A percentile compares a stretch with the other conserved stretches of the same genome.
phyloP scores from a whole-genome alignment of 306 rosid species.

The Chamaecrista fasciculata region DNA sequence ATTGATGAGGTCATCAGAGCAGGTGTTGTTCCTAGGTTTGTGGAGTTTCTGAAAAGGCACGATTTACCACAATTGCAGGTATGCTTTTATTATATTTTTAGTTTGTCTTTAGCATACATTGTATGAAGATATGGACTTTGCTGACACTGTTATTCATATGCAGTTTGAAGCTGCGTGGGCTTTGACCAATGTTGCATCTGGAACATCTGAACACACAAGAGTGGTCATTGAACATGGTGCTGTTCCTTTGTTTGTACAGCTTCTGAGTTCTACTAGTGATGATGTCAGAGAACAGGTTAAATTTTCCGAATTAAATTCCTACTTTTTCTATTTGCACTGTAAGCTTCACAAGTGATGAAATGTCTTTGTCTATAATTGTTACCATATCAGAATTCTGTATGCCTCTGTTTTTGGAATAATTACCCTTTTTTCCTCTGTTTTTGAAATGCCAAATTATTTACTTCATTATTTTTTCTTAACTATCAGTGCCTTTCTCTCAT shows the following conservation, averaged over 20 bases:
- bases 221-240: conserved; percentile 65
- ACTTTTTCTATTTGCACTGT: background rate
- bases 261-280: conserved; percentile 53
- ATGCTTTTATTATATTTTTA: background rate
- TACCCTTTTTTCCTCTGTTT: background rate
- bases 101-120: background rate
- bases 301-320: conserved; percentile 3
- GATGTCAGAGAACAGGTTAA: conserved; percentile 71
- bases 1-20: conserved; percentile 58
- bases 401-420: background rate
- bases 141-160: conserved; percentile 4
- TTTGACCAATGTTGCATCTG: conserved; percentile 48
- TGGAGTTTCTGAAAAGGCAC: conserved; percentile 53
- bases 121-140: background rate
- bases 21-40: conserved; percentile 61
- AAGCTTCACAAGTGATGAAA: background rate
- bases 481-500: background rate
- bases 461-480: background rate
- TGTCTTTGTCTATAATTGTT: background rate
- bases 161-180: conserved; percentile 85
- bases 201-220: conserved; percentile 61
- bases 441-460: background rate
- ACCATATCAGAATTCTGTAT: background rate
- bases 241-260: conserved; percentile 60
- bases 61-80: conserved; percentile 58